A percentile compares a stretch with the other conserved stretches of the same genome.
These are phyloP conservation scores for Coemansia sp. DNA, from an alignment of 192 early-diverging fungal species.

Conservation along the genomic window DNA sequence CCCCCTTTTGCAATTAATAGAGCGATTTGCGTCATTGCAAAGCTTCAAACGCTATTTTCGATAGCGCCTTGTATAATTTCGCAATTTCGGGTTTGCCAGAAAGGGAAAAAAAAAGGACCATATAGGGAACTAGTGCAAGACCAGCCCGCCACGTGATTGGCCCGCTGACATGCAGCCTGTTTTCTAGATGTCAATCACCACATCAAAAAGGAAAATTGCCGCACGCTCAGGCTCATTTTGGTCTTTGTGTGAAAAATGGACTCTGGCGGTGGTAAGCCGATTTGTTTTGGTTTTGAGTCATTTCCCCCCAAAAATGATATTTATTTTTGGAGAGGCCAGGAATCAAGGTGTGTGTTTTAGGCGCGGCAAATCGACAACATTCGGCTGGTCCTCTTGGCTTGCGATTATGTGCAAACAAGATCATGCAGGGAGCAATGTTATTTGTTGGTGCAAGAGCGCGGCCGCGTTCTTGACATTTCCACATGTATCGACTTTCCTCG, in stretches of 20 bases:
- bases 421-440: too few relatives aligned
- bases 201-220: not conserved
- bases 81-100: not conserved
- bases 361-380: too few relatives aligned
- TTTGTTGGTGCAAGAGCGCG: too few relatives aligned
- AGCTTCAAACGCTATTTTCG: not conserved
- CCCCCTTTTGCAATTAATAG: not conserved
- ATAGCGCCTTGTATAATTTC: not conserved
- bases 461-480: too few relatives aligned
- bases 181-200: conserved; percentile 5
- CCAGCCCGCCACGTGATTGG: conserved; percentile 32
- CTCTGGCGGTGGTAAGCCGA: too few relatives aligned
- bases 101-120: not conserved
- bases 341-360: too few relatives aligned
- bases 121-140: not conserved
- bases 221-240: not conserved
- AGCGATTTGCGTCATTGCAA: not conserved
- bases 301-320: too few relatives aligned
- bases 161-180: conserved; percentile 3
- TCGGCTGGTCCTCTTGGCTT: too few relatives aligned
- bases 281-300: too few relatives aligned
- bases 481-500: too few relatives aligned
- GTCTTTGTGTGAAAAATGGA: not conserved
- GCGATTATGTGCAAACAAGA: too few relatives aligned
- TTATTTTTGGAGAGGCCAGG: too few relatives aligned